These are phyloP conservation scores for Saturnispora serradocipensis DNA, from an alignment of 805 yeast species.

Conservation along the genomic window DNA sequence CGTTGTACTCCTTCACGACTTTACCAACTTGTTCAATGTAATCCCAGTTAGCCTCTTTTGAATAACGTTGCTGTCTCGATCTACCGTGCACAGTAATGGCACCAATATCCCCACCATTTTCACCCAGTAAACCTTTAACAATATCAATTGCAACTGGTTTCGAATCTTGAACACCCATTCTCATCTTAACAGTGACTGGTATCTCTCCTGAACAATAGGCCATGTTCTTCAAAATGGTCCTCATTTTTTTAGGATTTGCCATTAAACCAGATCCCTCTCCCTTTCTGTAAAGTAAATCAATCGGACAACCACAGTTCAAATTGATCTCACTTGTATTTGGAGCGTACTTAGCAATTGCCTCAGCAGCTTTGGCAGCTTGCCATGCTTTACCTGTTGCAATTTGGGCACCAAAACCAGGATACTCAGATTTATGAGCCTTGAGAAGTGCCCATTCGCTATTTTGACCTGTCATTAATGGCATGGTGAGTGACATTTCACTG, in stretches of 20 bases:
- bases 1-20: slow-evolving; percentile 51
- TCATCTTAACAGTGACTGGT: slow-evolving; percentile 84
- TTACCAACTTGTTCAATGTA: slow-evolving; percentile 70
- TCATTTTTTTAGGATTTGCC: slow-evolving; percentile 77
- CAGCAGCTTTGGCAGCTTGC: slow-evolving; percentile 93
- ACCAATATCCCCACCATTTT: slow-evolving; percentile 58
- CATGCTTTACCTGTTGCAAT: slow-evolving; percentile 85
- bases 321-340: slow-evolving; percentile 67
- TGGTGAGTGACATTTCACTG: slow-evolving; percentile 86
- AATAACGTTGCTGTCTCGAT: slow-evolving; percentile 91
- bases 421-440: slow-evolving; percentile 73
- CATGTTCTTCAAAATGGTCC: slow-evolving; percentile 81
- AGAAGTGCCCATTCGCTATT: slow-evolving; percentile 97
- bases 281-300: slow-evolving; percentile 83
- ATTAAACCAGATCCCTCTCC: slow-evolving; percentile 94
- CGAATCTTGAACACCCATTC: slow-evolving; percentile 83
- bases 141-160: slow-evolving; percentile 82
- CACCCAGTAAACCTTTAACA: slow-evolving; percentile 61
- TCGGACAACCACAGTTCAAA: slow-evolving; percentile 95
- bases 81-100: slow-evolving; percentile 95
- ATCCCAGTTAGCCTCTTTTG: slow-evolving; percentile 87
- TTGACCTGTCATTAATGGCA: slow-evolving; percentile 82
- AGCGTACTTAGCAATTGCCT: slow-evolving; percentile 52
- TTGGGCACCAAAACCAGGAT: slow-evolving; percentile 89
- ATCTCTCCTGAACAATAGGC: slow-evolving; percentile 79